phyloP scores from a whole-genome alignment of 208 protist genomes.

The Herpetomonas tarakana region DNA sequence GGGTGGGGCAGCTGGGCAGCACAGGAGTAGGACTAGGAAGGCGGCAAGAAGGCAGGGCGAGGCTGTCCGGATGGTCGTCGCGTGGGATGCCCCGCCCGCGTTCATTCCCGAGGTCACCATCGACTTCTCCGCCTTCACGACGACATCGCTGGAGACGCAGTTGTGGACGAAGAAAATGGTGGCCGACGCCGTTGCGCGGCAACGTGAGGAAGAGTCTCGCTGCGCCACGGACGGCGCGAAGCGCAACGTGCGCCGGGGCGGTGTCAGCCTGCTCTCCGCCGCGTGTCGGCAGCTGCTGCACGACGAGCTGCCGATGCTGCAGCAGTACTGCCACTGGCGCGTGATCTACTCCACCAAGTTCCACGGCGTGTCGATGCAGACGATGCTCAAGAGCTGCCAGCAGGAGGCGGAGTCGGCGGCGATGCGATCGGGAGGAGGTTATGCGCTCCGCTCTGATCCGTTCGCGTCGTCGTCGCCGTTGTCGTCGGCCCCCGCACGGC shows the following conservation, averaged over 20 bases:
- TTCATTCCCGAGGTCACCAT: slow-evolving; percentile 47
- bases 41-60: slow-evolving; percentile 5
- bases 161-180: slow-evolving; percentile 32
- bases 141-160: slow-evolving; percentile 49
- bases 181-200: slow-evolving; percentile 18
- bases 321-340: slow-evolving; percentile 65
- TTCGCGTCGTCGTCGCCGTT: background rate
- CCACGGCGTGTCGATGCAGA: slow-evolving; percentile 58
- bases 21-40: background rate
- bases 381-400: slow-evolving; percentile 44
- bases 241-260: slow-evolving; percentile 6
- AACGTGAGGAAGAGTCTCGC: slow-evolving; percentile 3
- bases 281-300: slow-evolving; percentile 55
- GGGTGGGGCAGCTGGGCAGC: too few relatives aligned
- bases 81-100: slow-evolving; percentile 23
- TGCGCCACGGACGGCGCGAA: background rate
- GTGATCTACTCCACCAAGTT: slow-evolving; percentile 72
- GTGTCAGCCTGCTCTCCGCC: slow-evolving; percentile 36
- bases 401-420: slow-evolving; percentile 26
- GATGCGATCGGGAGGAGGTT: slow-evolving; percentile 1
- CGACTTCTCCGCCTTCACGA: slow-evolving; percentile 72
- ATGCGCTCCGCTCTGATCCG: background rate
- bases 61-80: slow-evolving; percentile 9
- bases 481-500: slow-evolving; percentile 5
- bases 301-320: slow-evolving; percentile 43